Percentiles rank a stretch among this genome's conserved stretches.
Evolutionary conservation across 1,284 basidiomycete species (phyloP).

Genomic region (Retiboletus flavoniger): DNA sequence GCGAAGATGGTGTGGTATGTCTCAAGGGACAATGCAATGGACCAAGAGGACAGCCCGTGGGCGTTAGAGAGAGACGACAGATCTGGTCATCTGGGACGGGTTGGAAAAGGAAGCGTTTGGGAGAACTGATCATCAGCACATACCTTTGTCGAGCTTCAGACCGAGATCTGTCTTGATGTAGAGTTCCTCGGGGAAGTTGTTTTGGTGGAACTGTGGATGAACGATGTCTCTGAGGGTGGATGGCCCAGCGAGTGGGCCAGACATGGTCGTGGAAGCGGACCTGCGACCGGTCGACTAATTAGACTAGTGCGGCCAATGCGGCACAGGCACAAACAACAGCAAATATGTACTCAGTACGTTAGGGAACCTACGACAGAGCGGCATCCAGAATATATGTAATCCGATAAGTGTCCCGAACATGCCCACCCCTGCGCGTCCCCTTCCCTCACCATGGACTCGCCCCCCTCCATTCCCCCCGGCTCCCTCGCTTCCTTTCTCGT

Average conservation of each 20-base stretch:
- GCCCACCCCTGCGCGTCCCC: neutral
- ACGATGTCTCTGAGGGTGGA: constrained; percentile 74
- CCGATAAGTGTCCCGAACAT: neutral
- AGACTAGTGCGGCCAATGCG: neutral
- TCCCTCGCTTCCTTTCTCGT: constrained; percentile 2
- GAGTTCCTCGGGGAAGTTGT: constrained; percentile 81
- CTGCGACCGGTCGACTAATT: neutral
- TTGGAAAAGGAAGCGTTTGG: neutral
- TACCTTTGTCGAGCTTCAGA: constrained; percentile 91
- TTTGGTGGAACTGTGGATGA: constrained; percentile 90
- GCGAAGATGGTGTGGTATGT: constrained; percentile 81
- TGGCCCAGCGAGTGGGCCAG: constrained; percentile 61
- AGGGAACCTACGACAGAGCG: neutral
- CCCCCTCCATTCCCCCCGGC: neutral
- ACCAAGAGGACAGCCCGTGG: constrained; percentile 85
- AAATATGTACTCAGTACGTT: neutral
- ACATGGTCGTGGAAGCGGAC: constrained; percentile 24
- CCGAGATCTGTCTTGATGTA: constrained; percentile 84
- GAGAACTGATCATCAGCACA: constrained; percentile 21
- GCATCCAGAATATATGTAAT: neutral
- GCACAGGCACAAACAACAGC: neutral
- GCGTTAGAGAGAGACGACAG: constrained; percentile 77
- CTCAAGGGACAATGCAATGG: constrained; percentile 85
- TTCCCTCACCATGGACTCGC: neutral
- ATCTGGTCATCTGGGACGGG: constrained; percentile 78